A percentile compares a stretch with the other conserved stretches of the same genome.
Conservation (phyloP, 169 alveolate species). For the Cytauxzoon felis region DNA sequence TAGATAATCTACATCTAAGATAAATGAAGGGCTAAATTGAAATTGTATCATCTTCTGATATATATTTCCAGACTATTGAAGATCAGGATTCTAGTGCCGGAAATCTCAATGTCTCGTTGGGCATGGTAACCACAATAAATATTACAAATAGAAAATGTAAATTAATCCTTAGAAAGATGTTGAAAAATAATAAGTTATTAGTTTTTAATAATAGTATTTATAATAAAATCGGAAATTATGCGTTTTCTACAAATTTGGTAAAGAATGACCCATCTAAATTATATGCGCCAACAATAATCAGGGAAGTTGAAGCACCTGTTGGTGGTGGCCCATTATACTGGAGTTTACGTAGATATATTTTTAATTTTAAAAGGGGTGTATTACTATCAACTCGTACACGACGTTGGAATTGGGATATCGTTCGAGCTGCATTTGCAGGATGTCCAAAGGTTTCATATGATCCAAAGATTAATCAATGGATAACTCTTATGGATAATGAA, state of each 20-base stretch:
- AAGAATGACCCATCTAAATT: constrained; percentile 17
- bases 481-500: constrained; percentile 73
- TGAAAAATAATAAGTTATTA: too few relatives aligned
- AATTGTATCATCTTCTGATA: too few relatives aligned
- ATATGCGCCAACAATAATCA: constrained; percentile 46
- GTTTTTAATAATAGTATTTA: too few relatives aligned
- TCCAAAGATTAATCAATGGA: constrained; percentile 73
- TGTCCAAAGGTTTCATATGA: constrained; percentile 73
- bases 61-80: too few relatives aligned
- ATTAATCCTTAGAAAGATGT: too few relatives aligned
- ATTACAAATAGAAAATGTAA: too few relatives aligned
- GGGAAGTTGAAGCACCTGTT: constrained; percentile 60
- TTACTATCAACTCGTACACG: constrained; percentile 51
- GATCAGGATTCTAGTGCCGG: too few relatives aligned
- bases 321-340: constrained; percentile 74
- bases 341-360: constrained; percentile 49
- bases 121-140: too few relatives aligned
- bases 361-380: constrained; percentile 34
- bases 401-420: constrained; percentile 61
- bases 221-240: too few relatives aligned
- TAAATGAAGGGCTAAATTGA: too few relatives aligned
- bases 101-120: too few relatives aligned
- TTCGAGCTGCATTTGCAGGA: constrained; percentile 71
- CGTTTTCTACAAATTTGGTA: not conserved
- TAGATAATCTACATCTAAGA: too few relatives aligned